Conservation (phyloP, 1,139 yeast species). For the Scheffersomyces segobiensis region DNA sequence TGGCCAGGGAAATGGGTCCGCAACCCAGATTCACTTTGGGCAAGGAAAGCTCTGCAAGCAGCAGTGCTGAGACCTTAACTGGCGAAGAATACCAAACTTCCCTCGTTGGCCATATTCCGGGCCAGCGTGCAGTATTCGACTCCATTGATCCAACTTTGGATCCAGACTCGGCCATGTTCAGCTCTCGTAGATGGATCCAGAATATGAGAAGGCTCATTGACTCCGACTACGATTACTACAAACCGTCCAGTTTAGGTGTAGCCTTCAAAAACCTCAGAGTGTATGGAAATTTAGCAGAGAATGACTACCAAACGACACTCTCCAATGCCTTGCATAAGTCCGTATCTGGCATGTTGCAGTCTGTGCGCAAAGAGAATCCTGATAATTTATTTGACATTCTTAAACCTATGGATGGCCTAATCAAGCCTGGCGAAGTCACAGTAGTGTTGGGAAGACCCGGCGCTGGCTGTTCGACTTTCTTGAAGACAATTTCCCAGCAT, state of each 20-base stretch:
- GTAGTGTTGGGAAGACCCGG: slow-evolving; percentile 14
- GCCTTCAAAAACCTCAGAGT: slow-evolving; percentile 19
- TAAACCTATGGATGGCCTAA: slow-evolving; percentile 10
- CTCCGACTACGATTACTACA: slow-evolving; percentile 19
- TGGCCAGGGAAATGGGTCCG: background rate
- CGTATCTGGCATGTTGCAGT: slow-evolving; percentile 4
- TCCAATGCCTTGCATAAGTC: slow-evolving; percentile 12
- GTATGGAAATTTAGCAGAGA: slow-evolving; percentile 14
- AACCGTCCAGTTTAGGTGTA: slow-evolving; percentile 19
- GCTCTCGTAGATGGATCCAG: slow-evolving; percentile 26
- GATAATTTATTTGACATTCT: slow-evolving; percentile 8
- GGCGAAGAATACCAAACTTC: background rate
- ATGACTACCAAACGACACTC: slow-evolving; percentile 13
- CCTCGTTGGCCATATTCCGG: background rate
- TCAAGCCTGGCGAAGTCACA: slow-evolving; percentile 10
- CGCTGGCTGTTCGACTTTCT: slow-evolving; percentile 11
- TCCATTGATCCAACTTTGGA: slow-evolving; percentile 14
- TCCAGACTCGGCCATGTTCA: slow-evolving; percentile 17
- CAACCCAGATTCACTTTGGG: background rate
- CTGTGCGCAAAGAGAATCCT: background rate
- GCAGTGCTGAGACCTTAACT: too few species aligned
- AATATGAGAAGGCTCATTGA: slow-evolving; percentile 21
- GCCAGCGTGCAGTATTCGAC: background rate
- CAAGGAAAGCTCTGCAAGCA: background rate
- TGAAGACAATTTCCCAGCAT: slow-evolving; percentile 9